phyloP scores from a whole-genome alignment of 495 filamentous ascomycete genomes.

The Talaromyces wortmannii region DNA sequence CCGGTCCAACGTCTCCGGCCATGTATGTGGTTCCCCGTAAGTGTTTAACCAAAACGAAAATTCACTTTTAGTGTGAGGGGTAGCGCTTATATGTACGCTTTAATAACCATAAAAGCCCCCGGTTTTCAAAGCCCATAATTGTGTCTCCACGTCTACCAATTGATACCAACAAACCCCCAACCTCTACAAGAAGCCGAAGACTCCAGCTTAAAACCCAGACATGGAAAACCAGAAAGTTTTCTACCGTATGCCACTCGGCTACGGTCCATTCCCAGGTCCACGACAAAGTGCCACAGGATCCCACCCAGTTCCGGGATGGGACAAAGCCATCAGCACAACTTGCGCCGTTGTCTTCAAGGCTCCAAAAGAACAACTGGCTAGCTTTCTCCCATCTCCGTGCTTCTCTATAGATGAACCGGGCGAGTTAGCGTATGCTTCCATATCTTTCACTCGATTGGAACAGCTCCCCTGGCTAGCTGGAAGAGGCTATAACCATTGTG shows the following conservation, averaged over 20 bases:
- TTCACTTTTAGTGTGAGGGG: no score
- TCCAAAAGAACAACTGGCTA: not conserved
- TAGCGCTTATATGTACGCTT: no score
- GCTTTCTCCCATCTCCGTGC: not conserved
- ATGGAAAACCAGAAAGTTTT: not conserved
- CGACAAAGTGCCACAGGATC: not conserved
- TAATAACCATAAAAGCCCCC: no score
- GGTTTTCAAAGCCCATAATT: no score
- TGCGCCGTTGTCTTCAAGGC: not conserved
- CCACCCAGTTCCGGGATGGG: not conserved
- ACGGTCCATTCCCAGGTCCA: not conserved
- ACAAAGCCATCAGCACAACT: not conserved
- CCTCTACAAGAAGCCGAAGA: no score
- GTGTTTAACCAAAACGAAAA: no score
- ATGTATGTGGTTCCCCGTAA: no score
- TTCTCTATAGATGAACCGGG: constrained; percentile 69
- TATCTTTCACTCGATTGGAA: not conserved
- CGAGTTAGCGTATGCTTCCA: constrained; percentile 50
- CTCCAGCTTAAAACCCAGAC: no score
- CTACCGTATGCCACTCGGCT: constrained; percentile 6
- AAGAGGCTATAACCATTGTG: not conserved
- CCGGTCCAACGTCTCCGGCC: no score
- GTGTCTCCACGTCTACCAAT: no score
- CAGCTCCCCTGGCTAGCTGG: not conserved
- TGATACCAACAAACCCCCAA: no score